phyloP scores from a whole-genome alignment of 768 basidiomycete species.

The Panellus pusillus region DNA sequence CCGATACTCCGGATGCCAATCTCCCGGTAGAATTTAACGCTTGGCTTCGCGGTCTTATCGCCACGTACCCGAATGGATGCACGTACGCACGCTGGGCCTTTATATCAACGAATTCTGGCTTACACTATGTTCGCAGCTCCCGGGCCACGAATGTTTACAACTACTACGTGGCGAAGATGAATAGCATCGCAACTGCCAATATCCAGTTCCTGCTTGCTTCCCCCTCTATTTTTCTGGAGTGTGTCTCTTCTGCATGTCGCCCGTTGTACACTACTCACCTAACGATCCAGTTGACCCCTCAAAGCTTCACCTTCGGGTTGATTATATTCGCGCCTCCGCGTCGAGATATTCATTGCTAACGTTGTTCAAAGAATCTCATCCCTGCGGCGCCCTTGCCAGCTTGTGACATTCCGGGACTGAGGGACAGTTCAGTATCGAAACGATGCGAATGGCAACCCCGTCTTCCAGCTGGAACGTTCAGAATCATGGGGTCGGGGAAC shows the following conservation, averaged over 20 bases:
- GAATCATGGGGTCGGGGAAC: conserved; percentile 1
- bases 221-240: neutral
- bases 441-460: neutral
- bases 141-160: conserved; percentile 1
- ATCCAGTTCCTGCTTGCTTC: conserved; percentile 2
- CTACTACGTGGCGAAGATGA: neutral
- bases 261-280: neutral
- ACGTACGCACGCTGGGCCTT: neutral
- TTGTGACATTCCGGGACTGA: conserved; percentile 2
- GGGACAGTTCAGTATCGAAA: neutral
- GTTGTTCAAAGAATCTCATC: neutral
- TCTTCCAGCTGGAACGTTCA: neutral
- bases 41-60: neutral
- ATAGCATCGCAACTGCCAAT: neutral
- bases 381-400: neutral
- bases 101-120: too few species aligned
- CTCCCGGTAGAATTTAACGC: conserved; percentile 1
- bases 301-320: neutral
- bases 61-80: conserved; percentile 5
- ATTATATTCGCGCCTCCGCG: neutral
- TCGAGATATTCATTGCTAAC: neutral
- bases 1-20: neutral
- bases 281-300: neutral
- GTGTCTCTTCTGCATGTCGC: neutral
- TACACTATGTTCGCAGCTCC: neutral